Conservation (phyloP, 202 grass and related monocot species). For the Panicum virgatum region DNA sequence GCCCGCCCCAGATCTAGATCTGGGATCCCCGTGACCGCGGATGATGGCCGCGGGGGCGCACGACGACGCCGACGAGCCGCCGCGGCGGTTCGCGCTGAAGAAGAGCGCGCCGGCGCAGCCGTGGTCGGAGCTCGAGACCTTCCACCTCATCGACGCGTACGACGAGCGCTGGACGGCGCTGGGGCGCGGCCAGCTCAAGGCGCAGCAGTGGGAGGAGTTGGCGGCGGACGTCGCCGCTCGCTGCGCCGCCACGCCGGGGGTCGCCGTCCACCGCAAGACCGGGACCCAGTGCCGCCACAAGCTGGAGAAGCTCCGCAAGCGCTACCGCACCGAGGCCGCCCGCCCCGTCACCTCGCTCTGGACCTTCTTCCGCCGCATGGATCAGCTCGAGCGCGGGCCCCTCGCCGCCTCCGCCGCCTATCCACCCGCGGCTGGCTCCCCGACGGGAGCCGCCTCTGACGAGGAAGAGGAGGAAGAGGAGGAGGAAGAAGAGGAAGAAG, state of each 20-base stretch:
- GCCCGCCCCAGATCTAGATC: slow-evolving; percentile 47
- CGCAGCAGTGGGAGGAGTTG: slow-evolving; percentile 94
- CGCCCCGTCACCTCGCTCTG: slow-evolving; percentile 69
- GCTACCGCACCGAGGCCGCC: slow-evolving; percentile 69
- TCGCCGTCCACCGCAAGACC: slow-evolving; percentile 54
- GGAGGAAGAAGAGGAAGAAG: slow-evolving; percentile 7
- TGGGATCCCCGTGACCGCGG: background rate
- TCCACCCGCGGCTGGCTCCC: slow-evolving; percentile 29
- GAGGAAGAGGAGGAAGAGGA: slow-evolving; percentile 41
- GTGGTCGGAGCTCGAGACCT: slow-evolving; percentile 78
- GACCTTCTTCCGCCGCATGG: slow-evolving; percentile 86
- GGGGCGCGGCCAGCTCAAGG: slow-evolving; percentile 90
- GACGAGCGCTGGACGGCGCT: slow-evolving; percentile 74
- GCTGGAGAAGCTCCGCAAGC: slow-evolving; percentile 98
- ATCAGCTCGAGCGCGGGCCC: slow-evolving; percentile 75
- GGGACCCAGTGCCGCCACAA: slow-evolving; percentile 98
- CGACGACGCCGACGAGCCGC: slow-evolving; percentile 33
- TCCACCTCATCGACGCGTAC: slow-evolving; percentile 91
- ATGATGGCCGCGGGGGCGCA: slow-evolving; percentile 37
- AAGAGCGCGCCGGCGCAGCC: slow-evolving; percentile 81
- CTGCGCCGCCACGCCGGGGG: slow-evolving; percentile 46
- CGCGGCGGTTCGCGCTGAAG: slow-evolving; percentile 19
- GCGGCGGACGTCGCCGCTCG: slow-evolving; percentile 54
- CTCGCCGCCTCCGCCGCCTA: slow-evolving; percentile 21
- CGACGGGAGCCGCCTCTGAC: slow-evolving; percentile 26